Conservation (phyloP, 495 filamentous ascomycete species). For the Cryomyces antarcticus region DNA sequence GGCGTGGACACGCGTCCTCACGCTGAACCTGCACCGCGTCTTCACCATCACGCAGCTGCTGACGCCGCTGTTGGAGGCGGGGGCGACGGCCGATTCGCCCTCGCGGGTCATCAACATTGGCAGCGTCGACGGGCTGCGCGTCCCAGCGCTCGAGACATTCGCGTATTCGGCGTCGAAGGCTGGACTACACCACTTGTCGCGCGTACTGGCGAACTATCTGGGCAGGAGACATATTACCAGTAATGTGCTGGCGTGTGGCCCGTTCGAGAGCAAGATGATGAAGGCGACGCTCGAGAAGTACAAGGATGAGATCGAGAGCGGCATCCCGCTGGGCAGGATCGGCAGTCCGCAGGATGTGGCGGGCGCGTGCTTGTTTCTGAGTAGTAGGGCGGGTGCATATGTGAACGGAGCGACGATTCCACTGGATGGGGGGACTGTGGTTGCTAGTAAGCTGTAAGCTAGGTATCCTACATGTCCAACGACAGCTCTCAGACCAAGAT, state of each 20-base stretch:
- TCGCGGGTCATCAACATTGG: slow-evolving; percentile 60
- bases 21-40: slow-evolving; percentile 60
- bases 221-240: slow-evolving; percentile 51
- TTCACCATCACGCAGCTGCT: slow-evolving; percentile 59
- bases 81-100: slow-evolving; percentile 25
- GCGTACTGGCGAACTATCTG: slow-evolving; percentile 51
- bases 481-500: too few species aligned
- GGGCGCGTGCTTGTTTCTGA: slow-evolving; percentile 48
- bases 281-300: slow-evolving; percentile 40
- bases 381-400: slow-evolving; percentile 44
- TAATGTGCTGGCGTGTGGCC: slow-evolving; percentile 59
- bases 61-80: slow-evolving; percentile 48
- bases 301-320: slow-evolving; percentile 28
- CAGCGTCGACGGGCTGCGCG: slow-evolving; percentile 45
- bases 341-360: slow-evolving; percentile 46
- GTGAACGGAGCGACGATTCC: slow-evolving; percentile 57
- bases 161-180: slow-evolving; percentile 58
- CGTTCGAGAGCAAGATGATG: slow-evolving; percentile 77
- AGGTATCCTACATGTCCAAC: too few species aligned
- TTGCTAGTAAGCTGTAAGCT: slow-evolving; percentile 28
- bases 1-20: slow-evolving; percentile 54
- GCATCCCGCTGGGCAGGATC: slow-evolving; percentile 43
- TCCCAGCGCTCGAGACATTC: slow-evolving; percentile 52
- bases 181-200: slow-evolving; percentile 48
- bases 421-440: slow-evolving; percentile 41